These are phyloP conservation scores for Trametes meyenii DNA, from an alignment of 768 basidiomycete genomes.

Conservation along the genomic window DNA sequence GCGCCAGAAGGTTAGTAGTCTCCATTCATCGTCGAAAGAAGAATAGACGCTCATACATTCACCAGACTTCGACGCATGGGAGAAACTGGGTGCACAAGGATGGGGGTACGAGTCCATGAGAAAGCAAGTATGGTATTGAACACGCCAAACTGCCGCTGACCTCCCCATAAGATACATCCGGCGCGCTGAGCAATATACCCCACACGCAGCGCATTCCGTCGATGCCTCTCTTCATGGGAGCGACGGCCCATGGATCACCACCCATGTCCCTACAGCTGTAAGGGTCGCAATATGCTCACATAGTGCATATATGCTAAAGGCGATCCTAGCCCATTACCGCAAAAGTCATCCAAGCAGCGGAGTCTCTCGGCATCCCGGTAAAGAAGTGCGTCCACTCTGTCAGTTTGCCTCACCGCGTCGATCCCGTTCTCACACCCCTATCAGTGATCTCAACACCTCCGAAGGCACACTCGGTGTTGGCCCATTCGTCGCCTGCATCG, in stretches of 20 bases:
- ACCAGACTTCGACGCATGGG: constrained; percentile 31
- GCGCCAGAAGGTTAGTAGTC: constrained; percentile 25
- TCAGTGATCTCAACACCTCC: constrained; percentile 26
- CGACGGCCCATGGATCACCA: constrained; percentile 6
- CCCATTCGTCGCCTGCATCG: constrained; percentile 18
- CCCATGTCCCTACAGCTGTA: constrained; percentile 5
- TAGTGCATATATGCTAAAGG: background rate
- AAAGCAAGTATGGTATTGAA: constrained; percentile 2
- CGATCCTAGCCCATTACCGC: constrained; percentile 3
- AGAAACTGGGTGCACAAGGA: constrained; percentile 21
- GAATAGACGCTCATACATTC: background rate
- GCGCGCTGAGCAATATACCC: constrained; percentile 25
- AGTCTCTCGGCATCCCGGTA: constrained; percentile 8
- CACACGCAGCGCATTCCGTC: constrained; percentile 5
- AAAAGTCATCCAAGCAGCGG: background rate
- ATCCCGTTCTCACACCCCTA: background rate
- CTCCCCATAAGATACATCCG: constrained; percentile 24
- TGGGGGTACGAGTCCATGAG: constrained; percentile 30
- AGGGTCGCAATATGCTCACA: background rate
- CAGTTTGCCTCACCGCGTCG: background rate
- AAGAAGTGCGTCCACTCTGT: background rate
- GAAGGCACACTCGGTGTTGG: constrained; percentile 23
- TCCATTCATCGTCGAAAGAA: background rate
- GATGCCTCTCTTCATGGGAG: constrained; percentile 5
- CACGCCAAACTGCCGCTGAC: background rate